These are phyloP conservation scores for Malbranchea zuffiana DNA, from an alignment of 2,329 filamentous ascomycete species.

Conservation along the genomic window DNA sequence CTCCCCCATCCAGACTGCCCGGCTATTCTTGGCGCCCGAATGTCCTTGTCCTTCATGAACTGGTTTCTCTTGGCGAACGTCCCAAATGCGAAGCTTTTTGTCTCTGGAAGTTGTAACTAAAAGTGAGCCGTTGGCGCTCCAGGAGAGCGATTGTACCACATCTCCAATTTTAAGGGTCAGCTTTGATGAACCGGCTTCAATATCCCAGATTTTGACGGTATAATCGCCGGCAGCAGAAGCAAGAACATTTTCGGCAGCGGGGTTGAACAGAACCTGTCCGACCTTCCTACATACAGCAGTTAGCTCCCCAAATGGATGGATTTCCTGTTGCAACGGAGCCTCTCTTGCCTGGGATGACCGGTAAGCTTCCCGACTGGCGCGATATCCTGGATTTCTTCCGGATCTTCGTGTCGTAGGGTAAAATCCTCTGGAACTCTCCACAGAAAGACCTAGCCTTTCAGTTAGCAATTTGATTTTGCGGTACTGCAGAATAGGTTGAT, in stretches of 20 bases:
- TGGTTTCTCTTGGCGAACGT: constrained; percentile 83
- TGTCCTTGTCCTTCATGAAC: constrained; percentile 79
- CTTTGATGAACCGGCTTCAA: constrained; percentile 63
- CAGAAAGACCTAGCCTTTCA: constrained; percentile 55
- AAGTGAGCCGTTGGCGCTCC: constrained; percentile 79
- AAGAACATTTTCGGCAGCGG: constrained; percentile 86
- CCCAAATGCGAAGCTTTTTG: constrained; percentile 97
- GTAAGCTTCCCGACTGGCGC: constrained; percentile 68
- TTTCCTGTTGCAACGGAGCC: background rate
- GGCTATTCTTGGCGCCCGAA: constrained; percentile 91
- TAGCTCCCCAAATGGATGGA: background rate
- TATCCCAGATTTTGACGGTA: constrained; percentile 91
- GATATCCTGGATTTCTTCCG: constrained; percentile 73
- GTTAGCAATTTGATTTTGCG: constrained; percentile 8
- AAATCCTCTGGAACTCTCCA: constrained; percentile 91
- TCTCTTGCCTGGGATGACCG: constrained; percentile 68
- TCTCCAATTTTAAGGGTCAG: constrained; percentile 76
- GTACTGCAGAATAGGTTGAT: constrained; percentile 14
- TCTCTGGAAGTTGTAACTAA: constrained; percentile 89
- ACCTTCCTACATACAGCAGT: constrained; percentile 58
- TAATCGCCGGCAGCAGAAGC: constrained; percentile 92
- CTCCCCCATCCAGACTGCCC: constrained; percentile 93
- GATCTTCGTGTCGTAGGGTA: constrained; percentile 63
- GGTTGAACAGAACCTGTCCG: constrained; percentile 96
- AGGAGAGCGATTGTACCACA: constrained; percentile 89